A percentile compares a stretch with the other conserved stretches of the same genome.
Conservation (phyloP, 225 moss, liverwort and hornwort species). For the Bryum argenteum region DNA sequence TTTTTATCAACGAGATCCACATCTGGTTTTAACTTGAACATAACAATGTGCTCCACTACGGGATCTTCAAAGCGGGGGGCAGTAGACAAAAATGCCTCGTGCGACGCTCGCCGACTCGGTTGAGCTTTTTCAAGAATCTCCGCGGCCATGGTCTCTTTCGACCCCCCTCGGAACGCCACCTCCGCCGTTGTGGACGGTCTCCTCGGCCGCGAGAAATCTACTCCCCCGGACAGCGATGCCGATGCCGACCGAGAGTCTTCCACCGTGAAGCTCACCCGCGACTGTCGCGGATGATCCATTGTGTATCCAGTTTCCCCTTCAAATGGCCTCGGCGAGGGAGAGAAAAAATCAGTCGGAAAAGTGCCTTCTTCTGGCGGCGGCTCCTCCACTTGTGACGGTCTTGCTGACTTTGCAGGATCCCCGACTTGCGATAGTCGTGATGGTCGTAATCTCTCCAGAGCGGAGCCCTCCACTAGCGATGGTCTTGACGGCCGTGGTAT, state of each 20-base stretch:
- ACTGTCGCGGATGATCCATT: background rate
- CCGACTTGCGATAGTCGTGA: background rate
- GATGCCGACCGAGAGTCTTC: background rate
- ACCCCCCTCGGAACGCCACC: slow-evolving; percentile 29
- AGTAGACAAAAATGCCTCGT: slow-evolving; percentile 26
- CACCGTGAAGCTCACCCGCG: background rate
- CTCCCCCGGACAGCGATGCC: background rate
- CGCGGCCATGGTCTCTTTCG: slow-evolving; percentile 19
- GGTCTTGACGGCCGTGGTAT: background rate
- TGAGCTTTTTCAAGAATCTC: slow-evolving; percentile 28
- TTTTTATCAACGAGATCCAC: slow-evolving; percentile 16
- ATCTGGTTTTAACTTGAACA: slow-evolving; percentile 58
- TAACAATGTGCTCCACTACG: slow-evolving; percentile 66
- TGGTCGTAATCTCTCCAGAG: background rate
- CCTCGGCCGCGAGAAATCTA: slow-evolving; percentile 14
- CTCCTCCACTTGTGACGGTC: too few relatives aligned
- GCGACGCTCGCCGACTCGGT: slow-evolving; percentile 15
- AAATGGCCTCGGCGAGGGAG: too few relatives aligned
- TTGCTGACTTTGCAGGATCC: background rate
- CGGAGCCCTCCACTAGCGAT: background rate
- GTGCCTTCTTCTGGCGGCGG: too few relatives aligned
- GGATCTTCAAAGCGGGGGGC: background rate
- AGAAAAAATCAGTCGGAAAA: too few relatives aligned
- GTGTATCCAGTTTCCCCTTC: background rate
- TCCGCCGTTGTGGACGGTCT: slow-evolving; percentile 30